Percentiles rank a stretch among this genome's conserved stretches.
These are phyloP conservation scores for Arthrinium puccinioides DNA, from an alignment of 2,329 filamentous ascomycete genomes.

Conservation along the genomic window DNA sequence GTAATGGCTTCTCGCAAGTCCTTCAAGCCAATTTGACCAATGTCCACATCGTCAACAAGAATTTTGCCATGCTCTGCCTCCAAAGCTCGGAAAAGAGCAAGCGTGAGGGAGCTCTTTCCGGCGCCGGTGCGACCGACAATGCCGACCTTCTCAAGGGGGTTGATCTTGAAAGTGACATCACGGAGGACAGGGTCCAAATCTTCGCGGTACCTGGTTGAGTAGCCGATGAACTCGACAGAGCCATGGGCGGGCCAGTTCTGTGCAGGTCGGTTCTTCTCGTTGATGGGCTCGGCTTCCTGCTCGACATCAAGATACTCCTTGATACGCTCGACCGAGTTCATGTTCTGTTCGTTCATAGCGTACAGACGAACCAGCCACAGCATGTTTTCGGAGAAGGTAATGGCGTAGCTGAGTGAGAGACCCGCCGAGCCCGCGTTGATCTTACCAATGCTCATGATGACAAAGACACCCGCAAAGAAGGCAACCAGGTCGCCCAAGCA, in stretches of 20 bases:
- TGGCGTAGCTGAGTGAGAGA: slow-evolving; percentile 89
- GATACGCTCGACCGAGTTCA: slow-evolving; percentile 97
- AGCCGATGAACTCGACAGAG: slow-evolving; percentile 78
- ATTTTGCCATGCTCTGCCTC: slow-evolving; percentile 90
- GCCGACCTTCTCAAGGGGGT: slow-evolving; percentile 83
- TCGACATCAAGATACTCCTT: slow-evolving; percentile 97
- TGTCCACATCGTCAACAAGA: slow-evolving; percentile 83
- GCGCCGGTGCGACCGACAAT: slow-evolving; percentile 94
- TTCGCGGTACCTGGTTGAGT: slow-evolving; percentile 80
- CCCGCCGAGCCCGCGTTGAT: slow-evolving; percentile 90
- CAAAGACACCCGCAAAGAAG: slow-evolving; percentile 89
- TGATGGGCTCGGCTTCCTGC: slow-evolving; percentile 75
- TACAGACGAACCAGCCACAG: slow-evolving; percentile 95
- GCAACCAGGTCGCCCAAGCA: slow-evolving; percentile 83
- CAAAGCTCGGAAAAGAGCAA: slow-evolving; percentile 87
- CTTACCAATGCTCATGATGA: slow-evolving; percentile 72
- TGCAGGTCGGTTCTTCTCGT: slow-evolving; percentile 71
- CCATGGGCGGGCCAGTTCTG: slow-evolving; percentile 80
- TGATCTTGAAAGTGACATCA: slow-evolving; percentile 78
- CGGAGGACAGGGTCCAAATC: slow-evolving; percentile 85
- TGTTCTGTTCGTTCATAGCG: slow-evolving; percentile 94
- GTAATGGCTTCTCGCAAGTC: slow-evolving; percentile 91
- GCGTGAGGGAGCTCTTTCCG: slow-evolving; percentile 89
- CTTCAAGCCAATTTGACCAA: slow-evolving; percentile 82
- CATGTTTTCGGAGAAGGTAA: slow-evolving; percentile 95